Percentiles rank a stretch among this genome's conserved stretches.
Evolutionary conservation across 2,329 filamentous ascomycete species (phyloP).

Genomic region (Fusarium xyrophilum): DNA sequence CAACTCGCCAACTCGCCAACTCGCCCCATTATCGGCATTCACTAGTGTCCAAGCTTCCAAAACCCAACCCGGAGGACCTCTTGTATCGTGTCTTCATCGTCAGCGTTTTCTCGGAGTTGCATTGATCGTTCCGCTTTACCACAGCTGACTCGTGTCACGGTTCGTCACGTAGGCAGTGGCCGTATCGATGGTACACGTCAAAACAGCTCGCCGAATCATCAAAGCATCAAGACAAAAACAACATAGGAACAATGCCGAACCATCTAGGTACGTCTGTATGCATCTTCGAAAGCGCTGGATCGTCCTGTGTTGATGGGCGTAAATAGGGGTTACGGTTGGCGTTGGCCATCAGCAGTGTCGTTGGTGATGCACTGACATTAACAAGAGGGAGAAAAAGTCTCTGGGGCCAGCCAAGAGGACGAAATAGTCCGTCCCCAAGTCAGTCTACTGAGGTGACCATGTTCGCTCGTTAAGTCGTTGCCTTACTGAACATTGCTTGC

Average conservation of each 20-base stretch:
- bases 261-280: rapidly evolving
- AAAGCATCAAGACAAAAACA: background rate
- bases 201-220: background rate
- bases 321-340: conserved; percentile 8
- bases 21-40: background rate
- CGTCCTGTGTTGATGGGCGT: background rate
- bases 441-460: background rate
- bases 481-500: background rate
- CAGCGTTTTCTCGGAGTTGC: background rate
- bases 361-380: background rate
- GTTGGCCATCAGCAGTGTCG: background rate
- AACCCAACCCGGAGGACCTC: background rate
- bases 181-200: background rate
- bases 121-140: background rate
- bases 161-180: background rate
- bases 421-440: too few relatives aligned
- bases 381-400: background rate
- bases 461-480: background rate
- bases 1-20: background rate
- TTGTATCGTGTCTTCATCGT: background rate
- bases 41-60: background rate
- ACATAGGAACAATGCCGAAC: rapidly evolving
- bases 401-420: background rate
- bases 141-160: background rate
- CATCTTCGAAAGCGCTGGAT: background rate